A percentile compares a stretch with the other conserved stretches of the same genome.
Evolutionary conservation across 441 rosid species (phyloP).

Genomic region (Gossypium gossypioides): DNA sequence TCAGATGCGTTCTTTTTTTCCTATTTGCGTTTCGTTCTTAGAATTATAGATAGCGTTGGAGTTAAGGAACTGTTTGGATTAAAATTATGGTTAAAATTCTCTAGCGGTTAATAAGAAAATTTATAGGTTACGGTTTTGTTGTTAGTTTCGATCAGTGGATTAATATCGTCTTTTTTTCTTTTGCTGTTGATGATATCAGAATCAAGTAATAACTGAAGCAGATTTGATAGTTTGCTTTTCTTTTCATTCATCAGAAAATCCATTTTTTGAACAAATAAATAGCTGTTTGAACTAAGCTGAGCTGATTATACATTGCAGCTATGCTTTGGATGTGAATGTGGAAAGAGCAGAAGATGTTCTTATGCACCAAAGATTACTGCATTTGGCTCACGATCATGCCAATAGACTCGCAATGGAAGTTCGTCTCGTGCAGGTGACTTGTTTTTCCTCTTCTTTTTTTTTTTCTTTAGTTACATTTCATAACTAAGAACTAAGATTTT

Average conservation of each 20-base stretch:
- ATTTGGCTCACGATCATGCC: constrained; percentile 43
- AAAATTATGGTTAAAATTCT: neutral
- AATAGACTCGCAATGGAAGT: constrained; percentile 55
- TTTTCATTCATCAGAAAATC: neutral
- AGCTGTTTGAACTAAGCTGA: neutral
- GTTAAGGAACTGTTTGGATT: constrained; percentile 1
- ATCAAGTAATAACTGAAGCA: neutral
- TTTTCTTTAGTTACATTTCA: neutral
- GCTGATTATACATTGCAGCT: constrained; percentile 24
- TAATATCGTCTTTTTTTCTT: neutral
- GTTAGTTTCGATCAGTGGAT: neutral
- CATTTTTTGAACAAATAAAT: neutral
- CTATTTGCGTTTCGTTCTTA: neutral
- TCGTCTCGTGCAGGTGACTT: constrained; percentile 48
- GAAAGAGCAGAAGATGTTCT: constrained; percentile 68
- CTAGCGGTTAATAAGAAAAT: neutral
- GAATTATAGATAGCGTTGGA: neutral
- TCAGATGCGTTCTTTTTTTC: neutral
- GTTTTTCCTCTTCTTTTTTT: neutral
- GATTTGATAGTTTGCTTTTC: neutral
- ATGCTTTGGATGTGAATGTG: constrained; percentile 64
- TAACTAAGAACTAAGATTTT: neutral
- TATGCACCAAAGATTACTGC: constrained; percentile 50
- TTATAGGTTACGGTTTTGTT: neutral
- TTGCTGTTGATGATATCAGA: neutral